phyloP scores from a whole-genome alignment of 495 filamentous ascomycete species.

The Staphylotrichum longicolle region DNA sequence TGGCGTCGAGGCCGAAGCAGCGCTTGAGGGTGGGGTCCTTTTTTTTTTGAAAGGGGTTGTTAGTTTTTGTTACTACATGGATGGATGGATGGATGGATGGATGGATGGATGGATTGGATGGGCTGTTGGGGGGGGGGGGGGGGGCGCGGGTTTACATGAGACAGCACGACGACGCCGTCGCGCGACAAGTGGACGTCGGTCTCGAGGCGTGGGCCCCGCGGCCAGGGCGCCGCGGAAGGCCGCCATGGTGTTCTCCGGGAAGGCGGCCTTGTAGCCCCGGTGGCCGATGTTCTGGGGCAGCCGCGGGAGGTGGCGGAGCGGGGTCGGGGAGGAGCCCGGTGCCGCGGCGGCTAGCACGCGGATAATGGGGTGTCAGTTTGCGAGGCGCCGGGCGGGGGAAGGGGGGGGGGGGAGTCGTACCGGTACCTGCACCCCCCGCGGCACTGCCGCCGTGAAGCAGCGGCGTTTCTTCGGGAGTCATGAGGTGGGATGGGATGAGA shows the following conservation, averaged over 20 bases:
- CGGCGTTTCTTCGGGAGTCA: constrained; percentile 8
- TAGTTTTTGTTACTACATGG: too few species aligned
- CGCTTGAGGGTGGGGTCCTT: constrained; percentile 75
- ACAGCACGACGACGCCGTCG: constrained; percentile 81
- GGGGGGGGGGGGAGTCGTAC: background rate
- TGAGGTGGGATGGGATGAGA: background rate
- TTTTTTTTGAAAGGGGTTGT: too few species aligned
- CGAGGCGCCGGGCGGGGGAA: background rate
- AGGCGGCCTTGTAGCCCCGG: constrained; percentile 74
- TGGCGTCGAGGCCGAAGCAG: constrained; percentile 70
- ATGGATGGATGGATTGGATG: background rate
- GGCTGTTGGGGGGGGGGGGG: background rate
- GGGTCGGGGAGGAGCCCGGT: background rate
- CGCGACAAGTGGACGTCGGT: constrained; percentile 81
- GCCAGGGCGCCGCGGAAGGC: constrained; percentile 72
- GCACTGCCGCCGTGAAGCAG: background rate
- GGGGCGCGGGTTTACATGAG: too few species aligned
- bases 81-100: too few species aligned
- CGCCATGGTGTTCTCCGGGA: constrained; percentile 82
- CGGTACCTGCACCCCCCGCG: background rate
- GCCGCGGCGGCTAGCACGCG: background rate
- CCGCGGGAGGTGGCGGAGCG: background rate
- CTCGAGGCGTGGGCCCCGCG: constrained; percentile 77
- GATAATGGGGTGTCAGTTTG: background rate
- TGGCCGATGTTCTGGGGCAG: constrained; percentile 65